Evolutionary conservation across 495 filamentous ascomycete species (phyloP).

Genomic region (Daldinia childiae): DNA sequence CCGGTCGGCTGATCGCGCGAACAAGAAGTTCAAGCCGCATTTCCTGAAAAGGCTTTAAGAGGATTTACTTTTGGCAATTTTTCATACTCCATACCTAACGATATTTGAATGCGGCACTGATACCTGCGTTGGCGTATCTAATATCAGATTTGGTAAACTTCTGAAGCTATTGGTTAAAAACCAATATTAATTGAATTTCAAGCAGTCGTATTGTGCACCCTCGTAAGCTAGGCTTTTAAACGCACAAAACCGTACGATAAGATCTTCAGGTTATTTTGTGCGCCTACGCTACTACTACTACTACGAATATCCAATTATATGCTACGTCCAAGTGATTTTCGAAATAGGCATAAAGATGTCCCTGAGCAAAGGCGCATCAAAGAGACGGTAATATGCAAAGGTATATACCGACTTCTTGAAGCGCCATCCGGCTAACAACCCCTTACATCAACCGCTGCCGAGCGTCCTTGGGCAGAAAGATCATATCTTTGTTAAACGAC

Average conservation of each 20-base stretch:
- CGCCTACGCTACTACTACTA: background rate
- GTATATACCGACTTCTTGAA: background rate
- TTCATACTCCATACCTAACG: background rate
- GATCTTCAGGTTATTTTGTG: background rate
- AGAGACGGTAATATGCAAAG: background rate
- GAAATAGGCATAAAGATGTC: background rate
- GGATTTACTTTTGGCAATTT: background rate
- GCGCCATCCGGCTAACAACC: background rate
- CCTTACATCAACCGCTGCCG: background rate
- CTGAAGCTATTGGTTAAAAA: background rate
- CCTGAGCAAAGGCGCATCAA: background rate
- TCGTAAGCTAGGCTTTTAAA: background rate
- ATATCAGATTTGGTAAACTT: background rate
- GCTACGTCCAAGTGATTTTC: background rate
- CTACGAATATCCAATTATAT: background rate
- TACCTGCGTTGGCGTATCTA: background rate
- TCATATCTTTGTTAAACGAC: background rate
- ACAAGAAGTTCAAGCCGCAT: slow-evolving; percentile 87
- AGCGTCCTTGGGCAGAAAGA: background rate
- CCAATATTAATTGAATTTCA: background rate
- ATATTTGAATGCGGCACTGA: background rate
- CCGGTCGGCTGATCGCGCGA: slow-evolving; percentile 82
- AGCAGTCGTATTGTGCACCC: background rate
- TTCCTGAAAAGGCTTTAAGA: slow-evolving; percentile 72
- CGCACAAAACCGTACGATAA: background rate